These are phyloP conservation scores for Pyrus hybrid DNA, from an alignment of 331 rosid species.

Conservation along the genomic window DNA sequence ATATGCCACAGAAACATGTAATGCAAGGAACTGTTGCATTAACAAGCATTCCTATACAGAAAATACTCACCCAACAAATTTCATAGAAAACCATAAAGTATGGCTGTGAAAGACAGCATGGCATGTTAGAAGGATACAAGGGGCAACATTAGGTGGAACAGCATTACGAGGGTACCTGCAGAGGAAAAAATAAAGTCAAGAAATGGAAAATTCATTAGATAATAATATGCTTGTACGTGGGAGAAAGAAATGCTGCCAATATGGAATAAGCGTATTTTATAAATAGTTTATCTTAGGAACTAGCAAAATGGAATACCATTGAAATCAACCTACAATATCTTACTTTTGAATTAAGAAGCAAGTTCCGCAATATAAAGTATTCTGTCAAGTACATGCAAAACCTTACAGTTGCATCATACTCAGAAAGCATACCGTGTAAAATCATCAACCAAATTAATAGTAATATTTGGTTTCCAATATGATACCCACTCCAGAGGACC, in stretches of 20 bases:
- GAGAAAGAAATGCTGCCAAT: neutral
- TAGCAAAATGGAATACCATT: neutral
- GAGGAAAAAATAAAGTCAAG: neutral
- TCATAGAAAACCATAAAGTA: neutral
- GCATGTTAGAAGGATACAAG: conserved; percentile 65
- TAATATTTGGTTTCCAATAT: conserved; percentile 81
- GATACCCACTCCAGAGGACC: conserved; percentile 73
- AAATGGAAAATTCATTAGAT: neutral
- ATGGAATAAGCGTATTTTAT: neutral
- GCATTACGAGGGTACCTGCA: conserved; percentile 73
- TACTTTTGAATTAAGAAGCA: neutral
- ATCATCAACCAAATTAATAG: conserved; percentile 85
- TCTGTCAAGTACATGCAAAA: neutral
- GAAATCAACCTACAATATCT: neutral
- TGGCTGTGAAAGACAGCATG: neutral
- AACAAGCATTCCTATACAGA: neutral
- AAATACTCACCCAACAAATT: neutral
- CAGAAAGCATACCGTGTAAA: conserved; percentile 55
- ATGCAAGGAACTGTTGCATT: neutral
- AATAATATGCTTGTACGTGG: neutral
- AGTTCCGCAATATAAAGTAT: neutral
- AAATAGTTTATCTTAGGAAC: neutral
- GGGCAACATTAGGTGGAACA: conserved; percentile 79
- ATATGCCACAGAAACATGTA: neutral
- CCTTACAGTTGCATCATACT: neutral